Conservation (phyloP, 306 rosid species). For the Malus orientalis region DNA sequence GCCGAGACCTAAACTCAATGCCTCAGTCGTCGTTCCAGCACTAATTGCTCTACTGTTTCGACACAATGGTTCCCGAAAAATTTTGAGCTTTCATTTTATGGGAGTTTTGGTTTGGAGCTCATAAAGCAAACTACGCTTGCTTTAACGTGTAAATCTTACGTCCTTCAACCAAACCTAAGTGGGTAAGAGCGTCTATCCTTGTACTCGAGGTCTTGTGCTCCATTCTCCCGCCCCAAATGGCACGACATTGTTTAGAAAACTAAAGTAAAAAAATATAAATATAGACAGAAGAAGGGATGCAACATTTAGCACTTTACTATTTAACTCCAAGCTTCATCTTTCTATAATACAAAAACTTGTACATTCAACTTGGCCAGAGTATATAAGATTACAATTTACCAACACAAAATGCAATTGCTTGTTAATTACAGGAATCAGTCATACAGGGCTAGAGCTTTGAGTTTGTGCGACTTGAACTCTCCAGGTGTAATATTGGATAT, state of each 20-base stretch:
- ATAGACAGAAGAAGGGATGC: background rate
- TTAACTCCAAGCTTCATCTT: background rate
- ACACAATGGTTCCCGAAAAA: background rate
- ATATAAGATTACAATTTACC: background rate
- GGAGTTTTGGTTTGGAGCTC: background rate
- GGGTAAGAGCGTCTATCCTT: background rate
- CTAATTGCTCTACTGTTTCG: background rate
- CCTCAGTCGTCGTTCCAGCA: background rate
- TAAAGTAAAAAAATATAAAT: background rate
- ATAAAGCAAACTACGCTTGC: background rate
- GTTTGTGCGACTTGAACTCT: constrained; percentile 46
- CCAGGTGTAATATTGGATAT: constrained; percentile 58
- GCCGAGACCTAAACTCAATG: background rate
- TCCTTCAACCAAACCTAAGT: background rate
- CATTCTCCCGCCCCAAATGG: background rate
- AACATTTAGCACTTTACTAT: background rate
- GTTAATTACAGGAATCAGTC: constrained; percentile 10
- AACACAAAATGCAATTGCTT: background rate
- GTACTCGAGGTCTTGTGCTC: background rate
- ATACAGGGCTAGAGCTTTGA: constrained; percentile 39
- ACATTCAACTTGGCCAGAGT: background rate
- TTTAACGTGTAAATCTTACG: background rate
- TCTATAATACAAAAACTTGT: background rate
- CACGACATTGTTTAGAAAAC: background rate
- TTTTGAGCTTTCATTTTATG: background rate